Conservation (phyloP, 2,329 filamentous ascomycete species). For the Talaromyces funiculosus region DNA sequence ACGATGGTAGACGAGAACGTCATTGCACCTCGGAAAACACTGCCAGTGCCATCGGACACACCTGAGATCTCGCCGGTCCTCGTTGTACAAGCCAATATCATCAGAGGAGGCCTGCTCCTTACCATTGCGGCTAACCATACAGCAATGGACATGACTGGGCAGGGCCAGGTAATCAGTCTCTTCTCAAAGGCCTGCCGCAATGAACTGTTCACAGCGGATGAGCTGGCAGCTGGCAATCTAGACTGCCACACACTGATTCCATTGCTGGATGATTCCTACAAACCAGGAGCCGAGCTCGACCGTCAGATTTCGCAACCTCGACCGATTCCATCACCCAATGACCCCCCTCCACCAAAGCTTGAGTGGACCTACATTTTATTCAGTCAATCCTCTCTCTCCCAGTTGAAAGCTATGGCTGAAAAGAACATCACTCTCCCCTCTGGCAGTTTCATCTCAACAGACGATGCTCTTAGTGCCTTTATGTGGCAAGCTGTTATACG, state of each 20-base stretch:
- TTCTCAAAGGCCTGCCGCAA: conserved; percentile 46
- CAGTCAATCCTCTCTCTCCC: conserved; percentile 30
- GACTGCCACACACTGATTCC: conserved; percentile 35
- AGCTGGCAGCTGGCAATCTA: conserved; percentile 41
- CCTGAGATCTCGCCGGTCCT: conserved; percentile 35
- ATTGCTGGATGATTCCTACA: conserved; percentile 30
- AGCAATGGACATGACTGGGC: conserved; percentile 48
- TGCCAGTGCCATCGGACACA: conserved; percentile 25
- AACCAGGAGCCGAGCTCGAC: background rate
- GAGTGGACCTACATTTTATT: conserved; percentile 22
- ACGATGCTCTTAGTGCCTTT: background rate
- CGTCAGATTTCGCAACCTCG: background rate
- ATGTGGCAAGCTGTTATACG: conserved; percentile 28
- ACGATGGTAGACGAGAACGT: conserved; percentile 31
- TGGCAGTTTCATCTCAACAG: conserved; percentile 39
- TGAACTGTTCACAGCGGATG: conserved; percentile 42
- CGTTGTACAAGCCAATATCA: conserved; percentile 44
- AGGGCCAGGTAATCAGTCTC: conserved; percentile 43
- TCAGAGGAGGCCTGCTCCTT: conserved; percentile 47
- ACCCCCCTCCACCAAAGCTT: background rate
- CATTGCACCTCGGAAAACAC: conserved; percentile 38
- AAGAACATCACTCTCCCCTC: conserved; percentile 30
- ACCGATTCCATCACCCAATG: background rate
- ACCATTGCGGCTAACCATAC: conserved; percentile 47
- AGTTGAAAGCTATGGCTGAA: conserved; percentile 34